phyloP scores from a whole-genome alignment of 208 protist genomes.

The Angomonas ambiguus region DNA sequence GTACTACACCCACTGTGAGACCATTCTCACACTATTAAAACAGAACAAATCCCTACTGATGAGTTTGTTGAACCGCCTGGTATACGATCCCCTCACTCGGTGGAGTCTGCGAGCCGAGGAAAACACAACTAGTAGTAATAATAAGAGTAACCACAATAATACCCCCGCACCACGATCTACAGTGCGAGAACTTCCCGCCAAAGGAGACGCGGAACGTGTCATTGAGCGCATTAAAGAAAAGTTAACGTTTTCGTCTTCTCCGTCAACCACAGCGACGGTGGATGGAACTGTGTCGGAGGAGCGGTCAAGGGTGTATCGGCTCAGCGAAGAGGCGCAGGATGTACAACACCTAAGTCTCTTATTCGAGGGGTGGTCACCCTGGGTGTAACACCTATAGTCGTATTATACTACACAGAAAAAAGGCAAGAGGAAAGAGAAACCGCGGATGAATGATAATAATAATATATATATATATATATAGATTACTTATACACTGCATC shows the following conservation, averaged over 20 bases:
- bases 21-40: conserved; percentile 81
- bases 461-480: neutral
- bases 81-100: conserved; percentile 95
- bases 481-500: neutral
- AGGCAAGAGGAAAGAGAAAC: no score
- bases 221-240: conserved; percentile 83
- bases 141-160: no score
- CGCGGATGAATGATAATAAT: no score
- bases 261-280: no score
- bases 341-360: conserved; percentile 56
- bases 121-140: neutral
- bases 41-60: conserved; percentile 62
- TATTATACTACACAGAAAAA: no score
- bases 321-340: conserved; percentile 65
- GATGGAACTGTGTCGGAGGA: no score
- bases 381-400: no score
- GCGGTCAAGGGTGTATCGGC: conserved; percentile 66
- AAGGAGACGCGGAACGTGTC: conserved; percentile 68
- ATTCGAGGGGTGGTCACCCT: conserved; percentile 83
- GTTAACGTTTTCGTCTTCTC: no score
- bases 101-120: conserved; percentile 59
- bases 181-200: no score
- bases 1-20: conserved; percentile 77
- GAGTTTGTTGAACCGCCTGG: conserved; percentile 90
- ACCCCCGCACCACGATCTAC: no score